Conservation (phyloP, 768 basidiomycete genomes). For the Pisolithus orientalis region DNA sequence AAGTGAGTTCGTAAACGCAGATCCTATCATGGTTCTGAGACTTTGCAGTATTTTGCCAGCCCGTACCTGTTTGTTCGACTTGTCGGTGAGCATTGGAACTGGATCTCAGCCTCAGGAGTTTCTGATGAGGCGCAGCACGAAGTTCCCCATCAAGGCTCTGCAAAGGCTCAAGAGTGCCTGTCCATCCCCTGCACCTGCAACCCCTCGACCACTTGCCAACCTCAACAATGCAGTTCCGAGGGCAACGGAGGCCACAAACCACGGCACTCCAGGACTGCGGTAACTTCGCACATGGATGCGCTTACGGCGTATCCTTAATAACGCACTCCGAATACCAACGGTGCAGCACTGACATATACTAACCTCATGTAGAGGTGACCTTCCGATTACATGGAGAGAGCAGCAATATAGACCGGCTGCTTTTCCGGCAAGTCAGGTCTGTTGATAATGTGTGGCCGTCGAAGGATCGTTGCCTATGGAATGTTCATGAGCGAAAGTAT, state of each 20-base stretch:
- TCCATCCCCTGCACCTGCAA: constrained; percentile 30
- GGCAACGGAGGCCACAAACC: constrained; percentile 12
- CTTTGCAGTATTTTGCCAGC: constrained; percentile 81
- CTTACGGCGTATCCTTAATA: background rate
- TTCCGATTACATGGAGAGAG: constrained; percentile 22
- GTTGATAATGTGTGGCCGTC: constrained; percentile 14
- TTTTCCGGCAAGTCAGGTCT: constrained; percentile 9
- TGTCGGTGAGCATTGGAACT: constrained; percentile 61
- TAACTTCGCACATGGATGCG: constrained; percentile 1
- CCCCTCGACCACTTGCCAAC: constrained; percentile 28
- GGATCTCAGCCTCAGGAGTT: background rate
- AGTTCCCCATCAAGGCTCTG: constrained; percentile 91
- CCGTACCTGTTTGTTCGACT: constrained; percentile 88
- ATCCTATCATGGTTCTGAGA: constrained; percentile 5
- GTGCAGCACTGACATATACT: too few relatives aligned
- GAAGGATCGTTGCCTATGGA: constrained; percentile 31
- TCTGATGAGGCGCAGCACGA: constrained; percentile 51
- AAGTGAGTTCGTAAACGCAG: constrained; percentile 47
- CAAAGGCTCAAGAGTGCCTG: constrained; percentile 69
- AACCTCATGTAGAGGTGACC: too few relatives aligned
- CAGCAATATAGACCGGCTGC: constrained; percentile 52
- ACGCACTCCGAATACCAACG: too few relatives aligned
- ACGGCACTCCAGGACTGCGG: constrained; percentile 10
- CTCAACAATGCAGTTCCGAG: constrained; percentile 26
- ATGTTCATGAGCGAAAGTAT: background rate